Conservation (phyloP, 495 filamentous ascomycete species). For the Recurvomyces mirabilis region DNA sequence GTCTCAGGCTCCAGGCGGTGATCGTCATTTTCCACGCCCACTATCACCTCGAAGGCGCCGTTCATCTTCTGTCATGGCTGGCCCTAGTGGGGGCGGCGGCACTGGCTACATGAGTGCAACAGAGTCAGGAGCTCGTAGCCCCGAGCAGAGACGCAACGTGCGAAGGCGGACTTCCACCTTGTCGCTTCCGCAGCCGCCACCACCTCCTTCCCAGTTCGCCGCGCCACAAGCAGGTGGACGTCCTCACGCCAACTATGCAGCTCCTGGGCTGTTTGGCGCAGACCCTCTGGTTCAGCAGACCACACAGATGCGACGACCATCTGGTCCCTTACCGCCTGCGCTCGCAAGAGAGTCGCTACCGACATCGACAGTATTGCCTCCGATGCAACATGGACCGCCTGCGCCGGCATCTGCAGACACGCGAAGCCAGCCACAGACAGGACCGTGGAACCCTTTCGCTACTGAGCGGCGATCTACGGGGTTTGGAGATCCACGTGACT, state of each 20-base stretch:
- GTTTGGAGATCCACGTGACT: no score
- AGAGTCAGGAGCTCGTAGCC: slow-evolving; percentile 1
- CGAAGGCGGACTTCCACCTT: slow-evolving; percentile 14
- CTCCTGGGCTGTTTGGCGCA: not conserved
- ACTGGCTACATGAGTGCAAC: not conserved
- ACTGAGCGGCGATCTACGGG: not conserved
- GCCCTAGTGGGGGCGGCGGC: not conserved
- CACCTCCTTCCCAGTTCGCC: not conserved
- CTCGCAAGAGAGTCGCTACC: not conserved
- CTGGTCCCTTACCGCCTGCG: slow-evolving; percentile 1
- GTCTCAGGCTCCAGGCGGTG: slow-evolving; percentile 23
- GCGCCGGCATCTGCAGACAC: slow-evolving; percentile 1
- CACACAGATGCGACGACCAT: not conserved
- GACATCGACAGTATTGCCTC: not conserved
- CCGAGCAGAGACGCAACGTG: slow-evolving; percentile 13
- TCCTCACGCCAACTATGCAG: not conserved
- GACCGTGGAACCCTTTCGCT: slow-evolving; percentile 14
- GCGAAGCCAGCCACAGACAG: slow-evolving; percentile 9
- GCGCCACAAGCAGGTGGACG: not conserved
- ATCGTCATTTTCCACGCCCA: slow-evolving; percentile 29
- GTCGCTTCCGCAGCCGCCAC: slow-evolving; percentile 12
- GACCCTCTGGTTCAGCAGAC: not conserved
- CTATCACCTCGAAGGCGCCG: slow-evolving; percentile 22
- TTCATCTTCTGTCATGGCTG: slow-evolving; percentile 4
- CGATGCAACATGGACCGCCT: not conserved